Base-by-base conservation (phyloP, 2,329 filamentous ascomycete genomes). In the Esteya vermicola region DNA sequence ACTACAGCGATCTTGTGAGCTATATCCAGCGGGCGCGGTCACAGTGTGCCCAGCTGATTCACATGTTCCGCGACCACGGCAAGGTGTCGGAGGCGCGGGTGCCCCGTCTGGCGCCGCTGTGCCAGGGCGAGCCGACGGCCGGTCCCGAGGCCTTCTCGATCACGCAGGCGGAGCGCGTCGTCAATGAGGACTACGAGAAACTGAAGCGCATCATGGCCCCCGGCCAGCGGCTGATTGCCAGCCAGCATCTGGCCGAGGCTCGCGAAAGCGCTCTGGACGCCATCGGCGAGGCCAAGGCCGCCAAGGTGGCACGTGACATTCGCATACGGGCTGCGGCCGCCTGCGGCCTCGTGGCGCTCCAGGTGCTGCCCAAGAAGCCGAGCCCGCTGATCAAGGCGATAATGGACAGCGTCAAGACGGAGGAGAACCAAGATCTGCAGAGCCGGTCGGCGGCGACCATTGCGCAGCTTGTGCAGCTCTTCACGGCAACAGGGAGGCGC, bases 331-430 rank as follows among this genome's bases (percentile, higher is more conserved):
- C 91, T 14, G 82, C 85, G 7, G 84, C 86, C 18, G 85, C 89
- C 10, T 85, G 84, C 47, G 88, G 88, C 10, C 63, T 96, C 42
- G 82, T 98, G 36, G 81, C 86, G n/a, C 78, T 96, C 62, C 76
- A 78, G 43, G 71, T 82, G 23, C 70, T 95, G 9, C 89, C 93
- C 0, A 96, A 94, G 72, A 96, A 93, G 56, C 86, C 89, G 9
- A 86, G 85, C 45, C 75, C 80, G 16, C 76, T 94, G 12, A 98
- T 98, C 62, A 95, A 94, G 61, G 85, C 79, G 3, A 83, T 98
- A 59, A 98, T 98, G 91, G 91, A 98, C 57, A 96, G 89, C 52
- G 75, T 98, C 54, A 98, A 96, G 61, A 79, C 78, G 28, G 93
- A 98, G 55, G 91, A 95, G 51, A 96, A 93, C 52, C 61, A 81